Base-by-base conservation (phyloP, 1,284 basidiomycete species). In the Kalmanozyma brasiliensis region DNA sequence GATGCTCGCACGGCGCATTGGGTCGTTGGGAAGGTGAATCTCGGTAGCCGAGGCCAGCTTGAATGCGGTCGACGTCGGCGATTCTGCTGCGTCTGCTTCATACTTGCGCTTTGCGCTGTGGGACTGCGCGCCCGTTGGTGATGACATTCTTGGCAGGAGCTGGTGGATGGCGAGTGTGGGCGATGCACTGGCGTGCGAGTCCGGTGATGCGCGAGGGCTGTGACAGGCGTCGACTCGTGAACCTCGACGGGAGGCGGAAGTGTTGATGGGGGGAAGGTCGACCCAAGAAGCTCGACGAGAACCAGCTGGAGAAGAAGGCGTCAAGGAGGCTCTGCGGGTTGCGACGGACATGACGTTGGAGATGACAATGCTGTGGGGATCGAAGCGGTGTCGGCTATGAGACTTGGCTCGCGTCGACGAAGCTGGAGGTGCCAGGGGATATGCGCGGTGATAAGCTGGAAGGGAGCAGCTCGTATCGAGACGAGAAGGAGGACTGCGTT, bases 281-380 rank as follows among this genome's bases (percentile, higher is more conserved):
- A 58, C 61, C 61, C 61, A 58, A n/a, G 61, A 64, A 22, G 45
- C 55, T 53, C 61, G 61, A 52, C 55, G 61, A 19, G 61, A 64
- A 36, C 45, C 30, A 26, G 53, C 61, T 41, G 61, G 61, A 19
- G 61, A 64, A 49, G 61, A 64, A 45, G 55, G 53, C 37, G 61
- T 64, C 55, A 58, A 35, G 42, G 61, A 64, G 35, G 61, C 38
- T 57, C 61, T 57, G 19, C 61, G 61, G 20, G 61, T 52, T 10
- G 55, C 61, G 34, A 58, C 55, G 46, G 49, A 64, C 61, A 64
- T 64, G 61, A 42, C 55, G 49, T 41, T 46, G 30, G 30, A 42
- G 23, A 26, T 11, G 26, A 11, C 26, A 11, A 29, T 29, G 11
- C 6, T 7, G 11, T 6, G 11, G 11, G 26, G 26, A 29, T 29